Evolutionary conservation across 2,329 filamentous ascomycete species (phyloP).

Genomic region (Torrubiellomyces zombiae): DNA sequence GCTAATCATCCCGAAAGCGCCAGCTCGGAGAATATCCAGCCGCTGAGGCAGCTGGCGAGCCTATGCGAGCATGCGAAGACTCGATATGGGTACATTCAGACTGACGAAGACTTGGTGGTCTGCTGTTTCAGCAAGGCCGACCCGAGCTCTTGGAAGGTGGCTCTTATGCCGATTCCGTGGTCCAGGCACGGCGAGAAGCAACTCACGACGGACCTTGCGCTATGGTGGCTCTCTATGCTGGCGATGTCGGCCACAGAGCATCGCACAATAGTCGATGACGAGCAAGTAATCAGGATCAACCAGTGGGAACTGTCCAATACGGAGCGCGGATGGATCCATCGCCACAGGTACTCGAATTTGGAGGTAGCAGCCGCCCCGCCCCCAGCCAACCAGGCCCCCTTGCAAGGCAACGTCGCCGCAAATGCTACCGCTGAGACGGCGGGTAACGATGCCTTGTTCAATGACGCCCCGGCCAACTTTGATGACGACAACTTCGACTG

Average conservation of each 20-base stretch:
- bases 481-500: too few species aligned
- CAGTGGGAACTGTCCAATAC: too few species aligned
- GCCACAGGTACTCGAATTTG: too few species aligned
- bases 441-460: too few species aligned
- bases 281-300: too few species aligned
- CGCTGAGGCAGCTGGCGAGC: conserved; percentile 3
- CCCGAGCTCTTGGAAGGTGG: background rate
- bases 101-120: conserved; percentile 8
- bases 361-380: too few species aligned
- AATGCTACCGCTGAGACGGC: too few species aligned
- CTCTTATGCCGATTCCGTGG: background rate
- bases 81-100: conserved; percentile 5
- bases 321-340: too few species aligned
- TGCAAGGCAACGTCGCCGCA: too few species aligned
- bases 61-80: conserved; percentile 1
- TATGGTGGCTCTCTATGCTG: conserved; percentile 1
- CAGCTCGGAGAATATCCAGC: conserved; percentile 1
- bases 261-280: too few species aligned
- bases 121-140: conserved; percentile 5
- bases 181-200: background rate
- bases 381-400: too few species aligned
- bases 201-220: conserved; percentile 1
- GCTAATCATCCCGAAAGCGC: background rate
- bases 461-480: too few species aligned
- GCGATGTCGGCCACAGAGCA: background rate